Percentiles rank a stretch among this genome's conserved stretches.
Conservation (phyloP, 169 alveolate genomes). For the Toxoplasma gondii region DNA sequence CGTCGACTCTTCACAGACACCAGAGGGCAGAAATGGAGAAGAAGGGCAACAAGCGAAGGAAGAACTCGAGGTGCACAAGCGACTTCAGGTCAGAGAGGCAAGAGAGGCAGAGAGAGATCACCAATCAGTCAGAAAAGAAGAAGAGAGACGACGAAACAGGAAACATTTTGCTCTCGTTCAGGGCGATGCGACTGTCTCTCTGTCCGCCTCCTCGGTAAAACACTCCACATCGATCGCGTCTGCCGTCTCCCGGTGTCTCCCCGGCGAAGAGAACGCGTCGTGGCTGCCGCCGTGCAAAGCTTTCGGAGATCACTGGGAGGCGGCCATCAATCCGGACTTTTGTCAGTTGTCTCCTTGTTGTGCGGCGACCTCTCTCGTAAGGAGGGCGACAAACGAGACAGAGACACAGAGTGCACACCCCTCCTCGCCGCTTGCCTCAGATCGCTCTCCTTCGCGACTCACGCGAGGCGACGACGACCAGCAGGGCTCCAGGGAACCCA, state of each 20-base stretch:
- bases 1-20: neutral
- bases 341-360: constrained; percentile 13
- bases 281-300: constrained; percentile 15
- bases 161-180: neutral
- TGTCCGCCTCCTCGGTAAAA: too few species aligned
- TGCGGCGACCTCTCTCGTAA: neutral
- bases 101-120: neutral
- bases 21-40: neutral
- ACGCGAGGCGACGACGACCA: too few species aligned
- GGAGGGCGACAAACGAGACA: neutral
- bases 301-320: constrained; percentile 33
- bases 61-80: neutral
- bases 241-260: neutral
- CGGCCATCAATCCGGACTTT: neutral
- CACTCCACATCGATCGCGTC: too few species aligned
- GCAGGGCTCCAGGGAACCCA: too few species aligned
- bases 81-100: neutral
- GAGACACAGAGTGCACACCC: too few species aligned
- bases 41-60: neutral
- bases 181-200: neutral
- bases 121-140: too few species aligned
- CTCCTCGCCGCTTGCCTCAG: too few species aligned
- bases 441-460: too few species aligned
- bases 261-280: neutral
- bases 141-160: too few species aligned